Percentiles rank a stretch among this genome's conserved stretches.
Conservation (phyloP, 495 filamentous ascomycete species). For the Cercophora sp. region DNA sequence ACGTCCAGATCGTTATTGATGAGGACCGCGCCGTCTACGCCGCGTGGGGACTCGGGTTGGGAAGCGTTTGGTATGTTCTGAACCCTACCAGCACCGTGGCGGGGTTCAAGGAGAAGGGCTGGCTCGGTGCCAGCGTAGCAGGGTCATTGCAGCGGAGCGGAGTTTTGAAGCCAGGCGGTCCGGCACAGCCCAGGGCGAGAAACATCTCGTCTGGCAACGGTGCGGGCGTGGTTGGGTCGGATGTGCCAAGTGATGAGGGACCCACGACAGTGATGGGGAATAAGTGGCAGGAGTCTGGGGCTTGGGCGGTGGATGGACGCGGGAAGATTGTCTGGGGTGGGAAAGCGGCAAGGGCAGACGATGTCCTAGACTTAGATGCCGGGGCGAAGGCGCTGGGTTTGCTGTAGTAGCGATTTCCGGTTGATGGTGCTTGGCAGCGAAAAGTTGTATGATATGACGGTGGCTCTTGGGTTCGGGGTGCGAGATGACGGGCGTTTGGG, state of each 20-base stretch:
- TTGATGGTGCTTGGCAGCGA: too few relatives aligned
- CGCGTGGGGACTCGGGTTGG: conserved; percentile 51
- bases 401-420: too few relatives aligned
- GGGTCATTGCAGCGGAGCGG: conserved; percentile 30
- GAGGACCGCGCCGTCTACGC: conserved; percentile 48
- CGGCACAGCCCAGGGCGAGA: not conserved
- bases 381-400: conserved; percentile 34
- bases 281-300: conserved; percentile 57
- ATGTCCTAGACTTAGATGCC: conserved; percentile 50
- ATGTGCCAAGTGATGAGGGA: conserved; percentile 20
- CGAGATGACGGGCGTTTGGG: too few relatives aligned
- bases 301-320: conserved; percentile 51
- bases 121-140: conserved; percentile 38
- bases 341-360: conserved; percentile 44
- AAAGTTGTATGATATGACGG: too few relatives aligned
- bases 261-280: conserved; percentile 53
- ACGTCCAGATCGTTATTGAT: conserved; percentile 50
- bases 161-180: conserved; percentile 12
- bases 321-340: conserved; percentile 50
- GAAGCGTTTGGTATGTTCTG: conserved; percentile 46
- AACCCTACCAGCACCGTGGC: conserved; percentile 40
- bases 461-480: too few relatives aligned
- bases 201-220: conserved; percentile 9
- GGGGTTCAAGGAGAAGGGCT: conserved; percentile 42
- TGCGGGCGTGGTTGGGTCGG: conserved; percentile 9